These are phyloP conservation scores for Manihot esculenta DNA, from an alignment of 441 rosid genomes.

Conservation along the genomic window DNA sequence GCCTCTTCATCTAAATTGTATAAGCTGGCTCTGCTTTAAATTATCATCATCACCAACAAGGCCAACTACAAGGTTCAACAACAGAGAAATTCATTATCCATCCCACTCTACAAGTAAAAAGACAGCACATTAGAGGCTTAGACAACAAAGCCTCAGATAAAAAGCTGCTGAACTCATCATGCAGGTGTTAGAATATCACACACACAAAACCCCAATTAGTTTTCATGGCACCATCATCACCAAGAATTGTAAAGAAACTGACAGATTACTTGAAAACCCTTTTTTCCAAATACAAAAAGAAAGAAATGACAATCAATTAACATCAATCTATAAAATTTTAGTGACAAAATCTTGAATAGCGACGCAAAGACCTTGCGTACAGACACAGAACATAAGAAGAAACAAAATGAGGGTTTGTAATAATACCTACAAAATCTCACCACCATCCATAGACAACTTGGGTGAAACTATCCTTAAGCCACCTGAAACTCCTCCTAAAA, in stretches of 20 bases:
- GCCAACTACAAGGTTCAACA: no score
- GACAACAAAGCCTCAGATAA: neutral
- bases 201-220: no score
- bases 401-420: neutral
- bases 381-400: slow-evolving; percentile 11
- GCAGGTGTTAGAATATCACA: no score
- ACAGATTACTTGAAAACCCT: slow-evolving; percentile 8
- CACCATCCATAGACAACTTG: slow-evolving; percentile 78
- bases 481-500: slow-evolving; percentile 70
- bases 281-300: slow-evolving; percentile 4
- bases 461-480: slow-evolving; percentile 77
- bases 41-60: neutral
- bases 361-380: slow-evolving; percentile 21
- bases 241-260: slow-evolving; percentile 7
- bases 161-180: neutral
- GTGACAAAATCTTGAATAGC: slow-evolving; percentile 8
- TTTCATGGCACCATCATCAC: neutral
- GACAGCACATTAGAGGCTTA: neutral
- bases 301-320: slow-evolving; percentile 9
- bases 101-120: no score
- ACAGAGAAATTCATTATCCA: no score
- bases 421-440: slow-evolving; percentile 34
- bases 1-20: no score
- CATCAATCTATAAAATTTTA: slow-evolving; percentile 7
- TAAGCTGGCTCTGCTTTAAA: no score